These are phyloP conservation scores for Trichoderma cornu-damae DNA, from an alignment of 2,329 filamentous ascomycete genomes.

Conservation along the genomic window DNA sequence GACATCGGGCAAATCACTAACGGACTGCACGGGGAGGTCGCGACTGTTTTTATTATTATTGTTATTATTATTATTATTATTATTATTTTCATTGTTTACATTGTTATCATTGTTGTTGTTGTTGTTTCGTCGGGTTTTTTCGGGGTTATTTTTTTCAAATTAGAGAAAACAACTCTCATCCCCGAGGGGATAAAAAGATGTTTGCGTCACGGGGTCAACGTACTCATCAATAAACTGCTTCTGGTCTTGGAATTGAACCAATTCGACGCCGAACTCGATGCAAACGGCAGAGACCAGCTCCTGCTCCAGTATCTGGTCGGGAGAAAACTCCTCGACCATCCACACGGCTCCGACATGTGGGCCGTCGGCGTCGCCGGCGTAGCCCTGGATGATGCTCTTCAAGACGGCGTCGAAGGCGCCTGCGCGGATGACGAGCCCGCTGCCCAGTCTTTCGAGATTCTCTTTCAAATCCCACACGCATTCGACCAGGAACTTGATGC, in stretches of 20 bases:
- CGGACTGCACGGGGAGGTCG: too few relatives aligned
- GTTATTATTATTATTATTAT: too few relatives aligned
- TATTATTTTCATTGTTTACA: too few relatives aligned
- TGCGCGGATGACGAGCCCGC: constrained; percentile 58
- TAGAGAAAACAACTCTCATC: too few relatives aligned
- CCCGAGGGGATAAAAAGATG: too few relatives aligned
- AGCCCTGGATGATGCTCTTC: constrained; percentile 48
- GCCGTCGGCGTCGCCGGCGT: constrained; percentile 33
- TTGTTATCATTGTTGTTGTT: too few relatives aligned
- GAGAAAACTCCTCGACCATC: constrained; percentile 67
- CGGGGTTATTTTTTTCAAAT: too few relatives aligned
- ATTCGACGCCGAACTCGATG: constrained; percentile 48
- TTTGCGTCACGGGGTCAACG: constrained; percentile 32
- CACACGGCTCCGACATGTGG: constrained; percentile 58
- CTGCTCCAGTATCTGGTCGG: constrained; percentile 65
- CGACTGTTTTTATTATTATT: too few relatives aligned
- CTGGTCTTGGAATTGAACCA: constrained; percentile 65
- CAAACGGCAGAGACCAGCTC: constrained; percentile 49
- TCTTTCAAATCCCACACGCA: constrained; percentile 68
- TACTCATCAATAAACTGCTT: constrained; percentile 79
- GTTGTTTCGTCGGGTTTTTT: too few relatives aligned
- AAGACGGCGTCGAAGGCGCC: constrained; percentile 58
- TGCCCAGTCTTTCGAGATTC: constrained; percentile 53
- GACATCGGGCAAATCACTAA: too few relatives aligned
- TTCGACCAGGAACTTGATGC: constrained; percentile 67